These are phyloP conservation scores for Boechera retrofracta DNA, from an alignment of 345 rosid species.

Conservation along the genomic window DNA sequence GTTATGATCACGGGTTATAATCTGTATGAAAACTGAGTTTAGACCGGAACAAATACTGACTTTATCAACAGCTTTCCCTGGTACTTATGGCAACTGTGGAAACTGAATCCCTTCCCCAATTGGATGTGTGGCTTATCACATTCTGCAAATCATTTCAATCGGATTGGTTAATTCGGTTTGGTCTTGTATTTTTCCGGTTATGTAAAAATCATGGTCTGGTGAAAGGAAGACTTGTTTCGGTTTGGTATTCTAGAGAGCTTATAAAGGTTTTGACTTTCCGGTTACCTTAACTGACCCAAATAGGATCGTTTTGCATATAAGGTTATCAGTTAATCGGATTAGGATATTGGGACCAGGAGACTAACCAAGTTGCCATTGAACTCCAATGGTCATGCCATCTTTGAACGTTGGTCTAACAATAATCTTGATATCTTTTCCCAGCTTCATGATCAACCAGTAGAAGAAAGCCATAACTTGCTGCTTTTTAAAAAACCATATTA, in stretches of 20 bases:
- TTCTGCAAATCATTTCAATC: slow-evolving; percentile 48
- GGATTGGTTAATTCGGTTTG: not conserved
- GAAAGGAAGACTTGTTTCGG: not conserved
- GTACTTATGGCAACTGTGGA: slow-evolving; percentile 69
- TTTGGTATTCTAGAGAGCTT: not conserved
- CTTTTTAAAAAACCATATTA: slow-evolving; percentile 8
- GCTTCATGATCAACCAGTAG: slow-evolving; percentile 50
- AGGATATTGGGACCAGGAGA: slow-evolving; percentile 5
- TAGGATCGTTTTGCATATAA: not conserved
- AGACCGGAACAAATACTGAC: slow-evolving; percentile 42
- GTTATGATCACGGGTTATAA: slow-evolving; percentile 18
- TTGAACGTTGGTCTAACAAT: slow-evolving; percentile 60
- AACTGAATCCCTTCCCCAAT: slow-evolving; percentile 77
- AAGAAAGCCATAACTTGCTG: slow-evolving; percentile 84
- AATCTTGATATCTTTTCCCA: slow-evolving; percentile 65
- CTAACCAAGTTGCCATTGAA: slow-evolving; percentile 74
- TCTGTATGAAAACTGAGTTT: not conserved
- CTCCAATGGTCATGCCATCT: slow-evolving; percentile 72
- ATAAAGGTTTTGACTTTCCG: not conserved
- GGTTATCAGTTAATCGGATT: slow-evolving; percentile 15
- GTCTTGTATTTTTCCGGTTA: not conserved
- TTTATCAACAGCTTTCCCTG: slow-evolving; percentile 70
- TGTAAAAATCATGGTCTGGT: slow-evolving; percentile 11
- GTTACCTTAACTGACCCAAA: not conserved
- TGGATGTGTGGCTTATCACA: slow-evolving; percentile 62